Percentiles rank a stretch among this genome's conserved stretches.
Conservation (phyloP, 1,284 basidiomycete species). For the Porogramme epimiltina region DNA sequence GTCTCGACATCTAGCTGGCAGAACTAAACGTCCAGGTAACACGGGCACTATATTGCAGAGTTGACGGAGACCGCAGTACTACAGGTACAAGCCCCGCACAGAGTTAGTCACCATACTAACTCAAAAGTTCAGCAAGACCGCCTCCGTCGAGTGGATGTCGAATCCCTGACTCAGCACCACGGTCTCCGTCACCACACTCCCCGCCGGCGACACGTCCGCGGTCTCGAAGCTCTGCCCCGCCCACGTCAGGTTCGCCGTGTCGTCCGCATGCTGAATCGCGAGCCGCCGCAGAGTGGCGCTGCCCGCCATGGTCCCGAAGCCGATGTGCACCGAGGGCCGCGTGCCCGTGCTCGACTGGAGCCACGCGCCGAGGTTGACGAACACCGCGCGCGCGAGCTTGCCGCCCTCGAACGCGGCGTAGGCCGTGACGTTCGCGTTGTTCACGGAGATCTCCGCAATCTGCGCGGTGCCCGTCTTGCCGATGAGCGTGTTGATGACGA, state of each 20-base stretch:
- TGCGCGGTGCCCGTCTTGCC: constrained; percentile 40
- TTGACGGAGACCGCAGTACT: too few relatives aligned
- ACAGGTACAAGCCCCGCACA: too few relatives aligned
- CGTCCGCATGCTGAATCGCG: constrained; percentile 54
- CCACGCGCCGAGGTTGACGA: constrained; percentile 61
- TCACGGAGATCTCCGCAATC: constrained; percentile 56
- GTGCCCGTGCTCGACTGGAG: constrained; percentile 37
- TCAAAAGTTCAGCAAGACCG: constrained; percentile 37
- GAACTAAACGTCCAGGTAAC: too few relatives aligned
- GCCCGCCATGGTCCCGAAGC: constrained; percentile 30
- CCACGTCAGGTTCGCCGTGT: constrained; percentile 56
- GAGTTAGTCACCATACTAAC: background rate
- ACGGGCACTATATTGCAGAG: too few relatives aligned
- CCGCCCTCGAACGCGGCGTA: constrained; percentile 62
- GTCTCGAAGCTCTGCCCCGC: constrained; percentile 70
- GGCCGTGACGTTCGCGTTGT: constrained; percentile 52
- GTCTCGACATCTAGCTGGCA: too few relatives aligned
- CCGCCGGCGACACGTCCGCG: constrained; percentile 45
- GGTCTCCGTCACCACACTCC: constrained; percentile 38
- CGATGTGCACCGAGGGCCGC: constrained; percentile 44
- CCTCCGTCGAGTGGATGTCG: constrained; percentile 61
- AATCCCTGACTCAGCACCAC: constrained; percentile 44
- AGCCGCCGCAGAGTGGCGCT: constrained; percentile 13
- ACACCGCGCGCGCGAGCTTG: constrained; percentile 48
- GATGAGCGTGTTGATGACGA: constrained; percentile 48